These are phyloP conservation scores for Amanita brunnescens DNA, from an alignment of 768 basidiomycete species.

Conservation along the genomic window DNA sequence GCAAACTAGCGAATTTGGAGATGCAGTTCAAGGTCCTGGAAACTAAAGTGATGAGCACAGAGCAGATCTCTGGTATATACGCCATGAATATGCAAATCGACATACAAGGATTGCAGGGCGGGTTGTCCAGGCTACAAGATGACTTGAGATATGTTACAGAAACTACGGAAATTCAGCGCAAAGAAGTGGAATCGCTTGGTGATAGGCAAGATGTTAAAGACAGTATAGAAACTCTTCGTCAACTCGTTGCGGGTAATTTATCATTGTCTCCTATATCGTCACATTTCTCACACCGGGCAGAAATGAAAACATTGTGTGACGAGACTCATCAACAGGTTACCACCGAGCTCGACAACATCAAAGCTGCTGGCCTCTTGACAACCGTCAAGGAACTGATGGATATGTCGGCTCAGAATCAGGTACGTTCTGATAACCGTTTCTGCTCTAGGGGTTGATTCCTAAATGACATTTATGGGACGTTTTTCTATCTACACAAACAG, in stretches of 20 bases:
- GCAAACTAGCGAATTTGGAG: not conserved
- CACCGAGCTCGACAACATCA: constrained; percentile 35
- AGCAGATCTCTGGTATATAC: not conserved
- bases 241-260: constrained; percentile 33
- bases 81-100: not conserved
- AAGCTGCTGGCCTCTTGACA: constrained; percentile 22
- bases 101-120: not conserved
- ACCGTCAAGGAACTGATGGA: not conserved
- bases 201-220: constrained; percentile 21
- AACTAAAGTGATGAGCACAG: not conserved
- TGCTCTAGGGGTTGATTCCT: constrained; percentile 17
- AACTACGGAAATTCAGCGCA: constrained; percentile 2
- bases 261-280: not conserved
- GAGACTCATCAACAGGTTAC: constrained; percentile 37
- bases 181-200: not conserved
- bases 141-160: not conserved
- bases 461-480: constrained; percentile 2
- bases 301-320: constrained; percentile 36
- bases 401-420: not conserved
- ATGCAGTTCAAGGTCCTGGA: not conserved
- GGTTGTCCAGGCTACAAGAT: not conserved
- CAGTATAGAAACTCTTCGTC: constrained; percentile 26
- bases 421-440: not conserved
- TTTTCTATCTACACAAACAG: constrained; percentile 10
- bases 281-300: constrained; percentile 18